A percentile compares a stretch with the other conserved stretches of the same genome.
phyloP scores from a whole-genome alignment of 768 basidiomycete genomes.

The Erythrobasidium yunnanense region DNA sequence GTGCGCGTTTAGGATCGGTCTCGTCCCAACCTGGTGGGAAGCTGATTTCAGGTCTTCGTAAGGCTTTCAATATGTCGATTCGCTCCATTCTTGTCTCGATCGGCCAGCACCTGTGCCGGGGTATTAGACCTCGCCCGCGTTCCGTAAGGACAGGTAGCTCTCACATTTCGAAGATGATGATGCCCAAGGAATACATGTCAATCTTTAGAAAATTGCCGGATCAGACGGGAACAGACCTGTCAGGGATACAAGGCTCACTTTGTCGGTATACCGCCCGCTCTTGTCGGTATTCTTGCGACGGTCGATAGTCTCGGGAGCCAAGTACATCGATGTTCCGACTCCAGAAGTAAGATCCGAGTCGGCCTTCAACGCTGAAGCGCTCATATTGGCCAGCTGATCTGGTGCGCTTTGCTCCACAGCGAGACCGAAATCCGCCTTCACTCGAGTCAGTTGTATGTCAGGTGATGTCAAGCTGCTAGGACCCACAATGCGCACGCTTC shows the following conservation, averaged over 20 bases:
- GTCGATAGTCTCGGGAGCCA: constrained; percentile 34
- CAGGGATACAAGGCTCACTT: constrained; percentile 26
- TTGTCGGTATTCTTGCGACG: constrained; percentile 15
- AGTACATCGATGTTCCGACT: constrained; percentile 37
- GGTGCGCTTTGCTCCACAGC: constrained; percentile 25
- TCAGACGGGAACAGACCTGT: no score
- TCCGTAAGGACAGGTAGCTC: no score
- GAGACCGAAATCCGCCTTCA: constrained; percentile 22
- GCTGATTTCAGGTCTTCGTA: constrained; percentile 35
- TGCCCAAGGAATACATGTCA: constrained; percentile 37
- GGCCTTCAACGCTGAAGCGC: background rate
- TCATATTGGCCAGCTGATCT: background rate
- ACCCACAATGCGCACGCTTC: constrained; percentile 25
- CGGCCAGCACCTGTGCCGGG: constrained; percentile 14
- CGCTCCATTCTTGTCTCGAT: constrained; percentile 40
- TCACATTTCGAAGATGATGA: constrained; percentile 29
- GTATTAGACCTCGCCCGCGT: background rate
- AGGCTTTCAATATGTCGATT: constrained; percentile 36
- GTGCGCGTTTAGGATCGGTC: background rate
- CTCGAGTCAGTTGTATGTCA: background rate
- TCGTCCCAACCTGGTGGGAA: constrained; percentile 37
- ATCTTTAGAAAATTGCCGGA: background rate
- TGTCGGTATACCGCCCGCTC: constrained; percentile 33
- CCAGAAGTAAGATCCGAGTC: constrained; percentile 31
- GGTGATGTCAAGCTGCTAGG: no score